Percentiles rank a stretch among this genome's conserved stretches.
These are phyloP conservation scores for Ophiocordyceps camponoti-floridani DNA, from an alignment of 2,329 filamentous ascomycete species.

Conservation along the genomic window DNA sequence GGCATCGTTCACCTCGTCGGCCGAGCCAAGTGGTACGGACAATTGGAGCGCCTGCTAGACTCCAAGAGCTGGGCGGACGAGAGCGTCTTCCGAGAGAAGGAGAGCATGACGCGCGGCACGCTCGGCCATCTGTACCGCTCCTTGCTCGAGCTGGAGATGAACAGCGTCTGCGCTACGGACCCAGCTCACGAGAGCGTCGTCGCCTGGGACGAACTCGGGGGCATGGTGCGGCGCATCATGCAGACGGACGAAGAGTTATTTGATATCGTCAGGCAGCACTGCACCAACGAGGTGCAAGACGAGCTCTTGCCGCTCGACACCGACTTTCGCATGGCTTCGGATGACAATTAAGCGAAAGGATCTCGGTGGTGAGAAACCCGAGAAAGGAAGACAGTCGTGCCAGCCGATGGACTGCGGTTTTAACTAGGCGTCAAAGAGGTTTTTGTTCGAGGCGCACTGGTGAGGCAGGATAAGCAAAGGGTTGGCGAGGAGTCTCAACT, in stretches of 20 bases:
- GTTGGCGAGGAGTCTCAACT: too few relatives aligned
- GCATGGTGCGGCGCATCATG: constrained; percentile 9
- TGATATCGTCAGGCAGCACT: constrained; percentile 7
- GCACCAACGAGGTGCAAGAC: constrained; percentile 4
- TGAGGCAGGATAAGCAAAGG: too few relatives aligned
- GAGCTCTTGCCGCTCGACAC: constrained; percentile 4
- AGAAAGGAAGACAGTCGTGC: not conserved
- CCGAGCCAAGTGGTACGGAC: constrained; percentile 17
- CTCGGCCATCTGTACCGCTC: constrained; percentile 12
- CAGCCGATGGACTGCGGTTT: too few relatives aligned
- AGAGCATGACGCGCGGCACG: constrained; percentile 6
- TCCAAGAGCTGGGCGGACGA: constrained; percentile 8
- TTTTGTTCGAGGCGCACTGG: too few relatives aligned
- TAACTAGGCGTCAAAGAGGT: too few relatives aligned
- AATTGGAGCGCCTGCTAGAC: constrained; percentile 10
- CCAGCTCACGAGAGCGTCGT: constrained; percentile 17
- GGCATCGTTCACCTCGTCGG: constrained; percentile 14
- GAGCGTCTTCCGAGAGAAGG: constrained; percentile 7
- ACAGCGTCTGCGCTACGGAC: constrained; percentile 20
- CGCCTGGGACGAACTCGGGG: constrained; percentile 13
- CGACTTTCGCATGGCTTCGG: not conserved
- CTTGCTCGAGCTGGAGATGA: constrained; percentile 21
- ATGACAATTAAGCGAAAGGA: not conserved
- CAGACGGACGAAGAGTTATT: constrained; percentile 10
- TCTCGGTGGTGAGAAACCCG: too few relatives aligned